Base-by-base conservation (phyloP, 345 rosid species). In the Erodium maritimum region DNA sequence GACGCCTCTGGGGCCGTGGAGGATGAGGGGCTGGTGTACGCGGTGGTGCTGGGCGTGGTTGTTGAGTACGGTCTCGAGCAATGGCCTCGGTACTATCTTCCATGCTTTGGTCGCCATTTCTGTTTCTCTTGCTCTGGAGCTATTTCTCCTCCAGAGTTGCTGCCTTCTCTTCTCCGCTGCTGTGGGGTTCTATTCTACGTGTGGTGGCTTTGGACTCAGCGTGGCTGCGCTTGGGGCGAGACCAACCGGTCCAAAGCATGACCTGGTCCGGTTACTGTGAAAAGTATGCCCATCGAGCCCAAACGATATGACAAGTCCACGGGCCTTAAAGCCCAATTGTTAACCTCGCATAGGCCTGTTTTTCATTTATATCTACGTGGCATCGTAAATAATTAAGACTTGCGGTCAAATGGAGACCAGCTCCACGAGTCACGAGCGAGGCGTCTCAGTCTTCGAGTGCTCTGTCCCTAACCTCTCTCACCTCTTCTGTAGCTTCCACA, bases 1-100 rank as follows among this genome's bases (percentile, higher is more conserved):
- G 72, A 76, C 88, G 75, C 99, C 99, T 21, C 99, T 88, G 62
- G 99, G 99, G 52, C 99, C 97, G 52, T 90, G 97, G 79, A 90
- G 77, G 67, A 94, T 75, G 69, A 94, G 96, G 18, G 96, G 85
- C 65, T 94, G 99, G 75, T 75, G 87, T 58, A 87, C 99, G 24
- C 97, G 90, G 81, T 87, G 97, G 81, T 81, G 91, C 65, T 87
- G 95, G 34, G 87, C 91, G 56, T 94, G 99, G 73, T 85, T 87
- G 82, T 83, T 87, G 68, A 94, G 87, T 50, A 87, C 62, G 5
- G 95, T 78, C 75, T 94, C 99, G 7, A 94, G 75, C 21, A 90
- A 71, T 17, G 96, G 91, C 52, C 87, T 80, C 61, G 96, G 91
- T 57, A 87, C 77, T 59, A 94, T 75, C 76, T 73, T 90, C 99